Conservation (phyloP, 305 asterid genomes). For the Caryopteris hybrid region DNA sequence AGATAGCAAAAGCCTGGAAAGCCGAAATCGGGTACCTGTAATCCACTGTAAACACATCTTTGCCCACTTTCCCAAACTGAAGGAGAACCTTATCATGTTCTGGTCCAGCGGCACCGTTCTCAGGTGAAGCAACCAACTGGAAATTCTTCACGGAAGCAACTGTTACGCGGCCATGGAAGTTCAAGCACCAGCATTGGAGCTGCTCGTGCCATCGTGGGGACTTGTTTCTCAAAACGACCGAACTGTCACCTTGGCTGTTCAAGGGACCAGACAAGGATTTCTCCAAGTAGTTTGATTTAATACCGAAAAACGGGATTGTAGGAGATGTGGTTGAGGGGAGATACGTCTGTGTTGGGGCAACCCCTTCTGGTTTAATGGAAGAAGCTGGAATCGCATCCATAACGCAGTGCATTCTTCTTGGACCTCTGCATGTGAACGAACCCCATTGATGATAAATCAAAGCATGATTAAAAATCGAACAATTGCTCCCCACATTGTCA, state of each 20-base stretch:
- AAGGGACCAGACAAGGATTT: constrained; percentile 37
- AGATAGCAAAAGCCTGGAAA: constrained; percentile 85
- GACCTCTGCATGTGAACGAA: constrained; percentile 54
- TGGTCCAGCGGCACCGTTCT: constrained; percentile 51
- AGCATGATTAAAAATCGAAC: not conserved
- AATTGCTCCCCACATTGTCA: not conserved
- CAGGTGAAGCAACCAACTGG: constrained; percentile 84
- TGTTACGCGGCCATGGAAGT: constrained; percentile 88
- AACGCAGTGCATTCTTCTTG: constrained; percentile 78
- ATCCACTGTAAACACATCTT: constrained; percentile 91
- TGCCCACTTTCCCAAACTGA: constrained; percentile 92
- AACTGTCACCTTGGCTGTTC: constrained; percentile 30
- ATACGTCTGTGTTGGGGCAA: constrained; percentile 58
- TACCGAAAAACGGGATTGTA: constrained; percentile 37
- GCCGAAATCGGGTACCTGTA: constrained; percentile 80
- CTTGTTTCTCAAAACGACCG: constrained; percentile 72
- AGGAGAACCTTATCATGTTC: constrained; percentile 74
- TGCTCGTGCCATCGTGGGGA: constrained; percentile 93
- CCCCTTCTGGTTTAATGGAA: constrained; percentile 68
- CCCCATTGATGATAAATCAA: not conserved
- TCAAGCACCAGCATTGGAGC: constrained; percentile 97
- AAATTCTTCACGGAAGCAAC: constrained; percentile 93
- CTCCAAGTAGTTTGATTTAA: constrained; percentile 44
- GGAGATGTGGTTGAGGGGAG: constrained; percentile 53
- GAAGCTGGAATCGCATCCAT: constrained; percentile 73